Evolutionary conservation across 176 grass and related monocot species (phyloP).

Genomic region (Cenchrus fungigraminus): DNA sequence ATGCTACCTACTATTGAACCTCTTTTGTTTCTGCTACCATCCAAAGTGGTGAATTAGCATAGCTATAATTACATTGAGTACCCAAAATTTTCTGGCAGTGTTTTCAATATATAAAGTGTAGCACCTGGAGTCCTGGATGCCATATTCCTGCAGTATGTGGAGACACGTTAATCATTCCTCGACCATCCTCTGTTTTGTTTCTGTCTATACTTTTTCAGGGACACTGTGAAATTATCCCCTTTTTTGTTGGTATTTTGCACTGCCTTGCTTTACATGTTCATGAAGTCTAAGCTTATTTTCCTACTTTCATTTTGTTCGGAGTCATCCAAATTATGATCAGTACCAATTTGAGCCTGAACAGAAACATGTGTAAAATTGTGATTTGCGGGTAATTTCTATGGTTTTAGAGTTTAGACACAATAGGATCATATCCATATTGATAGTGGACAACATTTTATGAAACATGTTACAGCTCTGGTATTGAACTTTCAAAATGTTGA

Average conservation of each 20-base stretch:
- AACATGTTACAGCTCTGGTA: not conserved
- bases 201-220: not conserved
- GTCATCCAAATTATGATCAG: not conserved
- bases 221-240: not conserved
- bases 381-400: not conserved
- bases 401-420: not conserved
- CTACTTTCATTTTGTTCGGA: constrained; percentile 18
- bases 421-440: not conserved
- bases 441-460: not conserved
- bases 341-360: constrained; percentile 12
- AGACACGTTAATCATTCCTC: not conserved
- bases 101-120: not conserved
- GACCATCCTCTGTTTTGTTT: not conserved
- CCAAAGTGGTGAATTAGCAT: not conserved
- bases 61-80: not conserved
- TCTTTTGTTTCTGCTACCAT: not conserved
- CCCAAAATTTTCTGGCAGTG: not conserved
- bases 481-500: not conserved
- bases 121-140: not conserved
- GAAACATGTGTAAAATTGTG: not conserved
- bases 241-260: not conserved
- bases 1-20: not conserved
- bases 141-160: constrained; percentile 17
- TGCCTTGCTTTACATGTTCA: not conserved
- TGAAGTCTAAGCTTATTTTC: not conserved